Base-by-base conservation (phyloP, 495 filamentous ascomycete genomes). In the Podospora sp. region DNA sequence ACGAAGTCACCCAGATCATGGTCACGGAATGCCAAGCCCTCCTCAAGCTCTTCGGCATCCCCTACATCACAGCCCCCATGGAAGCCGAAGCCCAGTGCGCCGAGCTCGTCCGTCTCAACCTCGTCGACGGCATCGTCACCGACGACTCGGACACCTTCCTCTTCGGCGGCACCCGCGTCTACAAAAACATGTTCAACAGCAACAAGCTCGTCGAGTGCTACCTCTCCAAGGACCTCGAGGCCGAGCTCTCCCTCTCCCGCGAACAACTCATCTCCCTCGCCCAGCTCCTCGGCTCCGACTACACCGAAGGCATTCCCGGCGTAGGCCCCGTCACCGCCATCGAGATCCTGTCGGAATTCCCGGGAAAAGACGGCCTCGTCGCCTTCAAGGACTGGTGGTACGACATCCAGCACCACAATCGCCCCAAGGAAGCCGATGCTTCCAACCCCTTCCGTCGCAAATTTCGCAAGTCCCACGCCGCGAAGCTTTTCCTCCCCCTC, bases 171-270 rank as follows among this genome's bases (percentile, higher is more conserved):
- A 98, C 93, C 0, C 85, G 95, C 18, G 90, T 99, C 20, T 99
- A 98, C 83, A 97, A 98, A 69, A 97, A 99, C 81, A 96, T 98
- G 93, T 99, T 99, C 85, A 98, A 97, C 76, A 90, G 91, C 72
- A 91, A 93, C 78, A 98, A 98, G 71, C 96, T 90, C 71, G 95
- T 99, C 51, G 96, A 99, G 79, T 98, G 95, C 78, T 99, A 97
- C 71, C 86, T 99, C 26, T 79, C 88, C n/a, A 81, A 82, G 2
- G 94, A 98, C 71, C 83, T 99, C 1, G 92, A 96, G 73, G 90
- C 92, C 69, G 95, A 99, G 67, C 89, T 96, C 60, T 90, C 89
- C 2, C 88, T 99, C 1, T 89, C 90, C 14, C 87, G 94, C 22
- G 80, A 85, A 24, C 92, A 93, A 72, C 86, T 99, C 27, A 97